These are phyloP conservation scores for Skeletonema potamos DNA, from an alignment of 108 stramenopile genomes.

Conservation along the genomic window DNA sequence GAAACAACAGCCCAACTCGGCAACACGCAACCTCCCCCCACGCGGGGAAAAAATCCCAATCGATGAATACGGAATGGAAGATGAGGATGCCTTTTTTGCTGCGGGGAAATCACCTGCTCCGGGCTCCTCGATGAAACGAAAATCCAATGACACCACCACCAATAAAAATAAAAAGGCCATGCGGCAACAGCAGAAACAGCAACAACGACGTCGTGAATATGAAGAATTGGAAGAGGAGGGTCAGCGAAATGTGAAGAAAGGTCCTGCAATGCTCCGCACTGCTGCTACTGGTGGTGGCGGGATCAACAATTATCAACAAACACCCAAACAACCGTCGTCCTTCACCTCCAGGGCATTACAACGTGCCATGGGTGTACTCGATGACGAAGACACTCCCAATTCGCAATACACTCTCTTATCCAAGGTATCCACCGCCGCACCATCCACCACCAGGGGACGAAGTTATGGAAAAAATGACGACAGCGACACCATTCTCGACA, in stretches of 20 bases:
- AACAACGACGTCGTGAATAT: not conserved
- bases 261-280: constrained; percentile 12
- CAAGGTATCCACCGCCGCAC: constrained; percentile 26
- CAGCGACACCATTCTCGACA: not conserved
- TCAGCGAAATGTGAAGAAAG: not conserved
- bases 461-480: not conserved
- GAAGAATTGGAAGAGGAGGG: constrained; percentile 25
- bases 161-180: not conserved
- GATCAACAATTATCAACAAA: not conserved
- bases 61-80: constrained; percentile 35
- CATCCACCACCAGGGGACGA: constrained; percentile 3
- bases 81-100: constrained; percentile 42
- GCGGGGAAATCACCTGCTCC: constrained; percentile 30
- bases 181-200: not conserved
- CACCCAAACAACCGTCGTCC: constrained; percentile 8
- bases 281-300: constrained; percentile 4
- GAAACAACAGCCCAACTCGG: constrained; percentile 6
- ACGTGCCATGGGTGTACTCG: constrained; percentile 35
- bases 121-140: not conserved
- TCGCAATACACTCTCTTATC: constrained; percentile 19
- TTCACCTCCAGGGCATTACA: constrained; percentile 30
- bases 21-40: constrained; percentile 27
- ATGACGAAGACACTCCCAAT: constrained; percentile 6
- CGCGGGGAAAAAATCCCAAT: constrained; percentile 19
- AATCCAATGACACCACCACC: not conserved